Base-by-base conservation (phyloP, 2,329 filamentous ascomycete genomes). In the Trichoderma sp. region DNA sequence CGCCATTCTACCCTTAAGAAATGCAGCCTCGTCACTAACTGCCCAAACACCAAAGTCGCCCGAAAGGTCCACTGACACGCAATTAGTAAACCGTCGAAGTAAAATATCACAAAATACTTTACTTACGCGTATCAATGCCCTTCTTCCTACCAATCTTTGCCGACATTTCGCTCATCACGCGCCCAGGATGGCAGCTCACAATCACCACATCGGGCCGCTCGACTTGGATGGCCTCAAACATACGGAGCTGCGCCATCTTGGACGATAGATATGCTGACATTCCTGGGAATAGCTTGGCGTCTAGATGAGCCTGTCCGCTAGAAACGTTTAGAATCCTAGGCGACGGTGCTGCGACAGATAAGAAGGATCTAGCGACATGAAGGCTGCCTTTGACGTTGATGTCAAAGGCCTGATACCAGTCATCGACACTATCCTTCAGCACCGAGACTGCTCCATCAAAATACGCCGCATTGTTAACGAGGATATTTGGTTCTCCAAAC, bases 401-500 rank as follows among this genome's bases (percentile, higher is more conserved):
- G 16, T 64, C 47, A 2, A 53, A 64, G 8, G 61, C 61, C 3
- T 55, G 47, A 40, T 64, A 64, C 61, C 61, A 64, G 16, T 33
- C 37, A 8, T 64, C 61, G 6, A 64, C 47, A 40, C 53, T 19
- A n/a, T 55, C 61, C 3, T 64, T 31, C 31, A 64, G 33, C 21
- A 33, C 61, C 0, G 47, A 64, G 0, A 64, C 49, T 11, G 14
- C 8, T 8, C 61, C 61, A 4, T 64, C 49, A 24, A 64, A 64
- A 19, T 55, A 64, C 33, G 61, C 61, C 40, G 47, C 47, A 21
- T 64, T 64, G 40, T 64, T 64, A 7, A 64, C 61, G 21, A 64
- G 61, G 21, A 64, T 64, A 5, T 64, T 47, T 6, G 61, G 61
- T 5, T 64, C 61, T 40, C 47, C 47, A 16, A 64, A 64, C 4